Base-by-base conservation (phyloP, 1,284 basidiomycete species). In the Porogramme epimiltina region DNA sequence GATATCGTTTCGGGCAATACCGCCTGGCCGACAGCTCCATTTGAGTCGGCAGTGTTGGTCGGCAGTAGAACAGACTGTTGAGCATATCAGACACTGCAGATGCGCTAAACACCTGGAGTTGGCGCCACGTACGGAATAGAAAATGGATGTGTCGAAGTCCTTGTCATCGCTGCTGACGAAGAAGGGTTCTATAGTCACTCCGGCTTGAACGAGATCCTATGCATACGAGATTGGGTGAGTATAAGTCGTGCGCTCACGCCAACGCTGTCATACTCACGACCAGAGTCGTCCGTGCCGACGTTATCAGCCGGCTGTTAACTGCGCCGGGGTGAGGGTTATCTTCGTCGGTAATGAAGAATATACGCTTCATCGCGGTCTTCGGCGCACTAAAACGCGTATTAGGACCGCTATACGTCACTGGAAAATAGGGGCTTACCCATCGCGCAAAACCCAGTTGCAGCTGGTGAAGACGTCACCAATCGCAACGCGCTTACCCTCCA, bases 321-420 rank as follows among this genome's bases (percentile, higher is more conserved):
- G 67, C 62, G 2, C 76, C 77, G 5, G 75, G 63, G 46, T 76
- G 71, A 0, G 87, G 87, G 48, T 85, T 70, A 64, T 98, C 96
- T 57, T 95, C 85, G 66, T 98, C 89, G 0, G 96, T 98, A 43
- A 99, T 89, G 45, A 95, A 77, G 66, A 98, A 98, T 1, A 98
- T 82, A 9, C 95, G 86, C 66, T 96, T 95, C 28, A 88, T 86
- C 1, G 93, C 93, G 0, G 87, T 89, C 62, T 92, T 94, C 4
- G 85, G 91, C 48, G 81, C 92, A 15, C 93, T 94, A 58, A 39
- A 10, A 15, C 38, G 51, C 56, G 41, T 44, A 41, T 22, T 38
- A 9, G 33, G 37, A 37, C n/a, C 47, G 42, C 33, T n/a, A 15
- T 3, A 13, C 34, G 10, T 26, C 2, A 19, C n/a, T 13, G 40